Conservation (phyloP, 1,284 basidiomycete species). For the Ganoderma sinense region DNA sequence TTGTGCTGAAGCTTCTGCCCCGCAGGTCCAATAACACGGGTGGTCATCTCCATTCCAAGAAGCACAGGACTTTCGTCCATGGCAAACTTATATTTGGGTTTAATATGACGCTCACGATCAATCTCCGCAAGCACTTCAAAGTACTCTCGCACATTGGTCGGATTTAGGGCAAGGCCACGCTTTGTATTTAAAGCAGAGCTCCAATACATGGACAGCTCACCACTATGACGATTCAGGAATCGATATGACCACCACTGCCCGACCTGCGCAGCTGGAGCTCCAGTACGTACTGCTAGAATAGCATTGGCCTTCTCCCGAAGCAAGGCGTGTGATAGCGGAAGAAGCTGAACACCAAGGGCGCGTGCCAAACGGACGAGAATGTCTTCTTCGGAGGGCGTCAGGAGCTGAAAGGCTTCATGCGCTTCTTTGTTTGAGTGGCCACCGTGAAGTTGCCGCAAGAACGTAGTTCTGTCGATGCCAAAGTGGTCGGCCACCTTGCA, state of each 20-base stretch:
- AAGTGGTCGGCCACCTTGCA: not conserved
- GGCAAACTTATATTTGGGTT: too few species aligned
- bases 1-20: not conserved
- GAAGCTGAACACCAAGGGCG: not conserved
- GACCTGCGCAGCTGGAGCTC: not conserved
- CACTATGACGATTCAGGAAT: not conserved
- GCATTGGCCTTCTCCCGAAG: not conserved
- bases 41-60: not conserved
- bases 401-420: too few species aligned
- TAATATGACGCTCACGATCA: too few species aligned
- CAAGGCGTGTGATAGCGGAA: not conserved
- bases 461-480: too few species aligned
- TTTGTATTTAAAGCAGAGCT: not conserved
- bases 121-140: slow-evolving; percentile 1
- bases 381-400: not conserved
- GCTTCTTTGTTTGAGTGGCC: too few species aligned
- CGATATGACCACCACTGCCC: not conserved
- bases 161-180: not conserved
- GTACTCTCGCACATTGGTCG: slow-evolving; percentile 2
- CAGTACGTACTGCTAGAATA: not conserved
- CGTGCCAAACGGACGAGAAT: not conserved
- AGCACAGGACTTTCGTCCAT: too few species aligned
- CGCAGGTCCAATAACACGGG: not conserved
- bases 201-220: not conserved
- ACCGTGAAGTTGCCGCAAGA: too few species aligned